Percentiles rank a stretch among this genome's conserved stretches.
Evolutionary conservation across 352 stramenopile genomes (phyloP).

Genomic region (Peronosclerospora sorghi): DNA sequence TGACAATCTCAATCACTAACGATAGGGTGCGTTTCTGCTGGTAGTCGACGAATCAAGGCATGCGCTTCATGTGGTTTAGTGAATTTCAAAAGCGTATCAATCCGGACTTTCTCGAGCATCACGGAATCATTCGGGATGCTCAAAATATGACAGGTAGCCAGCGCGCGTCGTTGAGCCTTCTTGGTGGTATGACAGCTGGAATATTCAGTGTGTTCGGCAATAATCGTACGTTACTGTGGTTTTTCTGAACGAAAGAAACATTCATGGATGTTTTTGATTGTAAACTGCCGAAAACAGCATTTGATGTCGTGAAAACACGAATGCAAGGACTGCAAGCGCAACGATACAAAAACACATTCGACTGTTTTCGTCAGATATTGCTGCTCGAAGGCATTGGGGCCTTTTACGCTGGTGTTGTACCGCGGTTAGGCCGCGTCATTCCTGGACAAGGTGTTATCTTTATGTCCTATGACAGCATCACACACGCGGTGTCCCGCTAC

Average conservation of each 20-base stretch:
- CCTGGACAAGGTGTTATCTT: constrained; percentile 97
- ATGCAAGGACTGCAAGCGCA: constrained; percentile 70
- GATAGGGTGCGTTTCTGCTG: constrained; percentile 1
- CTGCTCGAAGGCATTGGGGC: constrained; percentile 75
- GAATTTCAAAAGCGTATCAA: constrained; percentile 85
- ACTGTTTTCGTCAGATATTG: constrained; percentile 89
- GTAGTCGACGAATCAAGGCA: constrained; percentile 89
- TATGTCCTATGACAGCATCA: constrained; percentile 87
- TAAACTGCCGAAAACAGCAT: constrained; percentile 31
- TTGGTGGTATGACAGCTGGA: constrained; percentile 92
- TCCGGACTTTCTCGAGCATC: constrained; percentile 39
- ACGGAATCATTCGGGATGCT: constrained; percentile 48
- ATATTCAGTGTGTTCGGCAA: constrained; percentile 96
- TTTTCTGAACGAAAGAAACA: background rate
- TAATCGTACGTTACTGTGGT: constrained; percentile 76
- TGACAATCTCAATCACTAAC: background rate
- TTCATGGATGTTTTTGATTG: constrained; percentile 1
- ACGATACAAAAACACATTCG: constrained; percentile 74
- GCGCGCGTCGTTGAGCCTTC: constrained; percentile 78
- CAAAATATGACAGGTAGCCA: constrained; percentile 62
- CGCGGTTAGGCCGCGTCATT: constrained; percentile 89
- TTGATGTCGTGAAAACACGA: constrained; percentile 79
- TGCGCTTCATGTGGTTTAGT: constrained; percentile 96
- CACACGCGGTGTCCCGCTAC: constrained; percentile 35
- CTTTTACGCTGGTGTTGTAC: constrained; percentile 90